A percentile compares a stretch with the other conserved stretches of the same genome.
phyloP scores from a whole-genome alignment of 768 basidiomycete species.

The Suillus sp. region DNA sequence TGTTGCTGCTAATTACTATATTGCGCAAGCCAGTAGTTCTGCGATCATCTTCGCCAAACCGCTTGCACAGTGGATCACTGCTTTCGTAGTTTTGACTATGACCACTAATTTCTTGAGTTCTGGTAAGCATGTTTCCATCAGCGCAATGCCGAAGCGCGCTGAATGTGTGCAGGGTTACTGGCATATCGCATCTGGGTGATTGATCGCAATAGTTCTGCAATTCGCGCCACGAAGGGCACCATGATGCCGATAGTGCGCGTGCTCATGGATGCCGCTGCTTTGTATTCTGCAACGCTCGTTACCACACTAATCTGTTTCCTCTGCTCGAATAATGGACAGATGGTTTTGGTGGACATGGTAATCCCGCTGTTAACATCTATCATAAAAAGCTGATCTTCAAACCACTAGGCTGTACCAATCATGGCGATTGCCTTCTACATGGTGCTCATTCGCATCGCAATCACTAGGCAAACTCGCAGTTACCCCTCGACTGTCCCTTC shows the following conservation, averaged over 20 bases:
- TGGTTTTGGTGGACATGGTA: constrained; percentile 12
- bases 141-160: background rate
- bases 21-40: constrained; percentile 9
- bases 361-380: background rate
- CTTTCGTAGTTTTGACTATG: constrained; percentile 8
- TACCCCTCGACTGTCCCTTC: background rate
- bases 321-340: constrained; percentile 9
- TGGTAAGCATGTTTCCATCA: background rate
- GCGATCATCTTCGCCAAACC: constrained; percentile 8
- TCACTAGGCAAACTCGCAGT: background rate
- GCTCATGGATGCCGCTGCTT: constrained; percentile 10
- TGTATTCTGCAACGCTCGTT: constrained; percentile 13
- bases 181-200: constrained; percentile 16
- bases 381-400: background rate
- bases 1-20: constrained; percentile 8
- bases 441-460: constrained; percentile 10
- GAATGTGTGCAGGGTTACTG: constrained; percentile 9
- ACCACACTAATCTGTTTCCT: constrained; percentile 12
- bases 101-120: constrained; percentile 10
- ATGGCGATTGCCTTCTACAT: constrained; percentile 15
- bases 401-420: constrained; percentile 3
- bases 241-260: constrained; percentile 10
- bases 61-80: constrained; percentile 13
- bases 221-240: constrained; percentile 1
- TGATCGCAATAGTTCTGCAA: background rate